These are phyloP conservation scores for Lactarius indigo DNA, from an alignment of 768 basidiomycete genomes.

Conservation along the genomic window DNA sequence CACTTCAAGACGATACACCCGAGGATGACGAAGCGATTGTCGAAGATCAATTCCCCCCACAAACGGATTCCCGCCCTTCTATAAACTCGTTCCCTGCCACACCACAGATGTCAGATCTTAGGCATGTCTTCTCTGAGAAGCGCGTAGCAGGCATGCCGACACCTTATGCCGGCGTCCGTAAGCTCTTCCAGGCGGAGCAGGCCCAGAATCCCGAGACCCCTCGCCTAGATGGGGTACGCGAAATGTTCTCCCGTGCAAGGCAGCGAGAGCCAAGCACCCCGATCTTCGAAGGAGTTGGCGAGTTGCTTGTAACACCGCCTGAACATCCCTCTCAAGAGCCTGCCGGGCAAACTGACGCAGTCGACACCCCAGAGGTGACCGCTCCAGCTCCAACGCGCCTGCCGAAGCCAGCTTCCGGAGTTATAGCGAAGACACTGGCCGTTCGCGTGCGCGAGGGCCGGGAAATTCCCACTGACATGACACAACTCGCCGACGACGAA, in stretches of 20 bases:
- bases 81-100: slow-evolving; percentile 27
- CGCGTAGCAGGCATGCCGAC: slow-evolving; percentile 26
- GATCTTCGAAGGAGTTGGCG: slow-evolving; percentile 30
- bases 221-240: slow-evolving; percentile 34
- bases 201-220: slow-evolving; percentile 32
- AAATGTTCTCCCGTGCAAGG: slow-evolving; percentile 31
- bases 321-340: slow-evolving; percentile 26
- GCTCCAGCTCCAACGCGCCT: slow-evolving; percentile 4
- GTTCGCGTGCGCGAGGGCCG: background rate
- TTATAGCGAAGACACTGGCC: background rate
- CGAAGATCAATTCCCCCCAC: background rate
- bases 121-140: slow-evolving; percentile 32
- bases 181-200: slow-evolving; percentile 31
- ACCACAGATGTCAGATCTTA: slow-evolving; percentile 32
- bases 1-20: slow-evolving; percentile 29
- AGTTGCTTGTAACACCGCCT: slow-evolving; percentile 34
- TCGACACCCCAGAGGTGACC: slow-evolving; percentile 12
- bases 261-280: slow-evolving; percentile 27
- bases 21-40: slow-evolving; percentile 21
- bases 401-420: background rate
- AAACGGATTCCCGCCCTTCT: slow-evolving; percentile 11
- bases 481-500: slow-evolving; percentile 23
- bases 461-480: slow-evolving; percentile 8
- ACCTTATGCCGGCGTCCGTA: slow-evolving; percentile 32
- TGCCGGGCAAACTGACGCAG: slow-evolving; percentile 8